Base-by-base conservation (phyloP, 371 early-diverging fungal species). In the Apophysomyces ossiformis region DNA sequence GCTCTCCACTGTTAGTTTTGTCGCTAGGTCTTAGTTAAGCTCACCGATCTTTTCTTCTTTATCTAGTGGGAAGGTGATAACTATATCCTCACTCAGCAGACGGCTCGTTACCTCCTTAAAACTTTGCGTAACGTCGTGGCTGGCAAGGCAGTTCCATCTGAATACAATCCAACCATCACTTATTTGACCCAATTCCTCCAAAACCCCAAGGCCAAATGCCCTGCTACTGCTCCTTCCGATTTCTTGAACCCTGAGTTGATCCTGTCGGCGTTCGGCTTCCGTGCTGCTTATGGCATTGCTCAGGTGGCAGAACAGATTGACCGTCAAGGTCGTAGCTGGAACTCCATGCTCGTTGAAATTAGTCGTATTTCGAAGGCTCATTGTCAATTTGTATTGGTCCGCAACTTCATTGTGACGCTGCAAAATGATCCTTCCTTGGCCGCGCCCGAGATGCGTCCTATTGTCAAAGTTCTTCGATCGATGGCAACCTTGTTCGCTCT, bases 11-110 rank as follows among this genome's bases (percentile, higher is more conserved):
- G 18, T 45, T 57, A 45, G 32, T 64, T 64, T n/a, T 57, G 11
- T 18, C 1, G n/a, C 38, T n/a, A 2, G 6, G n/a, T 37, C 12
- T 58, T 13, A 37, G 36, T 12, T 26, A 26, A 26, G 32, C 32
- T 26, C 32, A 26, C 37, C 41, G n/a, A 5, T n/a, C 18, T 58
- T 21, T 21, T 39, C 13, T 11, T 44, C 37, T 21, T 15, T 39
- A 50, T 5, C 9, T 72, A 82, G 82, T 91, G 91, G 91, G 94
- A 94, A 72, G 94, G 94, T 37, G 94, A 94, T 68, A 93, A 93
- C 76, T 92, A 88, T 64, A 76, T 93, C 18, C 72, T 94, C 67
- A 88, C 92, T 15, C 93, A 92, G 69, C 95, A 94, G 79, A 89
- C 90, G 16, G 16, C 54, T 11, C 54, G 89, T 26, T 91, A 88